Evolutionary conservation across 2,329 filamentous ascomycete species (phyloP), one percentile per base, ranked within the genome.

Genomic region (Sarocladiaceae sp.): DNA sequence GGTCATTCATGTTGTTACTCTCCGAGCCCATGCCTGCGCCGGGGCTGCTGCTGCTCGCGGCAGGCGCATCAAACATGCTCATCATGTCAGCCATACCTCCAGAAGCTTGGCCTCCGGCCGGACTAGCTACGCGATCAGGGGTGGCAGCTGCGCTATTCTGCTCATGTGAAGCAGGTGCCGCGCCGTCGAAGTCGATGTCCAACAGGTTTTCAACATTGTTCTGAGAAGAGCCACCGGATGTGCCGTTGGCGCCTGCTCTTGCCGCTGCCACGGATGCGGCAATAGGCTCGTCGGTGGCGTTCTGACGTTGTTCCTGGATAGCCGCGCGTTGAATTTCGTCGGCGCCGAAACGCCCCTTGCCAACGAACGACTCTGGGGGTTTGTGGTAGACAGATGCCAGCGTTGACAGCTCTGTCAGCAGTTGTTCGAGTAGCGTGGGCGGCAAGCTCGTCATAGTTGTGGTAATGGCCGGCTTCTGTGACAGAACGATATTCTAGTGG

Each of bases 351-450:
- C 93, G 86, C 37, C 94, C 94, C 71, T 96, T 91, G 60, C 94
- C 94, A 53, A 99, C 87, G 70, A 99, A 99, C n/a, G 93, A 91
- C 78, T 96, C 90, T 40, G 94, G 92, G 8, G 92, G 92, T 73
- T 96, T 97, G 81, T 99, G 94, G 72, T 99, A 99, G 20, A 99
- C 94, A 1, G 93, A 97, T 7, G 94, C 91, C 26, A 99, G 81
- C 10, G 94, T 97, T 12, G 93, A 97, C 28, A 99, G 82, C 69
- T 99, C 93, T 10, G 80, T 79, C 8, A 99, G 82, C n/a, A 99
- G 83, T 67, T 91, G 86, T 56, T 99, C 93, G 39, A 99, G 80
- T 6, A 99, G 79, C 29, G 85, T 78, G 4, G 88, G 81, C 2
- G 94, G 91, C 26, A 97, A 79, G 53, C 89, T 93, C 53, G 89